Percentiles rank a stretch among this genome's conserved stretches.
Evolutionary conservation across 768 basidiomycete species (phyloP).

Genomic region (Xanthoconium purpureum): DNA sequence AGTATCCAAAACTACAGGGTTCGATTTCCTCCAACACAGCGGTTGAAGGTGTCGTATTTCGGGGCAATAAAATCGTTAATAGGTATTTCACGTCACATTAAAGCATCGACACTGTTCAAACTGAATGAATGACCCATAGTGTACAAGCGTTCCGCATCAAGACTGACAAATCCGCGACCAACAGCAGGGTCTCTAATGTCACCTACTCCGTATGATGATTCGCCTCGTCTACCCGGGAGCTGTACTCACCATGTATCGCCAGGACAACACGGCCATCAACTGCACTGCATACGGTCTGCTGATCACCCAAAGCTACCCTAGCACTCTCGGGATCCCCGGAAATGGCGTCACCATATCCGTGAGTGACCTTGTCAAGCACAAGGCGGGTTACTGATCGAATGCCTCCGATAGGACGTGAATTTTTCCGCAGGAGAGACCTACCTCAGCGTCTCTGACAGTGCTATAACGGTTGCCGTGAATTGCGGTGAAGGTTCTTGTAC

Average conservation of each 20-base stretch:
- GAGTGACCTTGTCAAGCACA: slow-evolving; percentile 16
- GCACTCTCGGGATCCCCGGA: slow-evolving; percentile 50
- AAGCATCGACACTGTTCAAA: neutral
- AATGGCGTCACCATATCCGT: slow-evolving; percentile 59
- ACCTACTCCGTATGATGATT: slow-evolving; percentile 43
- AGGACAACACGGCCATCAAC: slow-evolving; percentile 54
- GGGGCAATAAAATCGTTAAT: slow-evolving; percentile 52
- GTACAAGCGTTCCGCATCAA: slow-evolving; percentile 62
- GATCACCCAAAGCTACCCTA: slow-evolving; percentile 63
- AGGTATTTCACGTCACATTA: slow-evolving; percentile 34
- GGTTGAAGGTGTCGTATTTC: slow-evolving; percentile 48
- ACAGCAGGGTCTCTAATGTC: slow-evolving; percentile 47
- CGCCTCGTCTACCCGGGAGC: neutral
- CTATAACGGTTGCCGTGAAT: slow-evolving; percentile 49
- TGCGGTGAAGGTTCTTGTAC: slow-evolving; percentile 52
- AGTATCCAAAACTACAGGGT: slow-evolving; percentile 36
- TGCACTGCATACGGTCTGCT: slow-evolving; percentile 51
- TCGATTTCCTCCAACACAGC: slow-evolving; percentile 47
- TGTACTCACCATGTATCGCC: neutral
- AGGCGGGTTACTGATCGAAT: neutral
- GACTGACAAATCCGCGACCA: slow-evolving; percentile 43
- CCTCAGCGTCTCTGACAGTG: slow-evolving; percentile 42
- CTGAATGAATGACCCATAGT: slow-evolving; percentile 26
- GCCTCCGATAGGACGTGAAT: slow-evolving; percentile 41
- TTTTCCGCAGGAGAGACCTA: slow-evolving; percentile 43